Conservation (phyloP, 2,329 filamentous ascomycete species). For the Cytospora chrysosperma region DNA sequence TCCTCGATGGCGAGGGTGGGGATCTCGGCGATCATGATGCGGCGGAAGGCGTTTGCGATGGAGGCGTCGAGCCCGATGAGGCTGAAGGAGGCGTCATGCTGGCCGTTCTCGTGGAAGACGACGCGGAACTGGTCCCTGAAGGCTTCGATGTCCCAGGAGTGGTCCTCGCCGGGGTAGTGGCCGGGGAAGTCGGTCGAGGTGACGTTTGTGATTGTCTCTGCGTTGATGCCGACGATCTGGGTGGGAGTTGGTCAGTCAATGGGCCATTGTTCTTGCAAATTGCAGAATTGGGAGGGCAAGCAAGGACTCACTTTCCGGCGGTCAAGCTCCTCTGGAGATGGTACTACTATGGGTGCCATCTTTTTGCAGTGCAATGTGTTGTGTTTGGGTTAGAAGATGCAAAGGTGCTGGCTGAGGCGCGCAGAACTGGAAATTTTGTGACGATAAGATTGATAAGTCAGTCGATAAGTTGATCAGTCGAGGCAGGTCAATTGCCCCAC, state of each 20-base stretch:
- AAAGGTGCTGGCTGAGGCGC: conserved; percentile 2
- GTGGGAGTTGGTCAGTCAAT: conserved; percentile 14
- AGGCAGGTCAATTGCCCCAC: conserved; percentile 8
- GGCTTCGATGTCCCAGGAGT: conserved; percentile 44
- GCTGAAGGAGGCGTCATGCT: conserved; percentile 80
- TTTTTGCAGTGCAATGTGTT: conserved; percentile 22
- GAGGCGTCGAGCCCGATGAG: conserved; percentile 89
- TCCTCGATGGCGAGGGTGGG: conserved; percentile 92
- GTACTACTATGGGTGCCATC: conserved; percentile 47
- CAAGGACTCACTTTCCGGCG: conserved; percentile 54
- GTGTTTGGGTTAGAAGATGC: conserved; percentile 6
- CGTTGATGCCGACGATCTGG: conserved; percentile 81
- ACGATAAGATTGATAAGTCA: conserved; percentile 21
- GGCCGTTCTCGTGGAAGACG: conserved; percentile 80
- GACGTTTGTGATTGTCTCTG: conserved; percentile 87
- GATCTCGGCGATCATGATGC: conserved; percentile 92
- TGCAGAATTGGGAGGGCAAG: neutral
- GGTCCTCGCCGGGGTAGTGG: conserved; percentile 84
- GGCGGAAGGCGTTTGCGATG: conserved; percentile 94
- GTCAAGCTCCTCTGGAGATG: conserved; percentile 57
- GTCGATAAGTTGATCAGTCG: neutral
- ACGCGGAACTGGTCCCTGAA: conserved; percentile 50
- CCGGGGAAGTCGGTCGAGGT: conserved; percentile 89
- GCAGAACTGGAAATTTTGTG: conserved; percentile 17
- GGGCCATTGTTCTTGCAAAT: neutral